Evolutionary conservation across 2,329 filamentous ascomycete species (phyloP).

Genomic region (Aspergillus fischeri): DNA sequence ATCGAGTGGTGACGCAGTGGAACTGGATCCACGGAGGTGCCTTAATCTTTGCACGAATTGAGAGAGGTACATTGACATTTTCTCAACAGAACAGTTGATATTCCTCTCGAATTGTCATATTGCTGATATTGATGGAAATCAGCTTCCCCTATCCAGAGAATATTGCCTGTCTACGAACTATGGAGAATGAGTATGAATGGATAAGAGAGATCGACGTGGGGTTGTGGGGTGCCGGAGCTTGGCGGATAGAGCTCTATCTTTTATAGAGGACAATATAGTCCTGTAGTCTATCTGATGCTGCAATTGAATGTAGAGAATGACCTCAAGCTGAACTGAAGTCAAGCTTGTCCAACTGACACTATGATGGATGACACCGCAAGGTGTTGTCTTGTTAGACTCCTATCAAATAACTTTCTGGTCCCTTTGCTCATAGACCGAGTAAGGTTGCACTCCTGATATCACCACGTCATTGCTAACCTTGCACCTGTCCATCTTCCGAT

Average conservation of each 20-base stretch:
- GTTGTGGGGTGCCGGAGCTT: not conserved
- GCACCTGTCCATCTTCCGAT: not conserved
- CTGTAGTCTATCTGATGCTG: not conserved
- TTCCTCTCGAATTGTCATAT: too few relatives aligned
- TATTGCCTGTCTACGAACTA: not conserved
- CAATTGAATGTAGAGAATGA: not conserved
- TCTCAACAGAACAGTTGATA: not conserved
- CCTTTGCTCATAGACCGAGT: not conserved
- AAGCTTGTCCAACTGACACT: not conserved
- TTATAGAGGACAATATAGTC: too few relatives aligned
- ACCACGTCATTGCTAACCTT: constrained; percentile 13
- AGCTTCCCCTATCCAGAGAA: not conserved
- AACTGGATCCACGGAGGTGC: not conserved
- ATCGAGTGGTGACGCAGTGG: constrained; percentile 11
- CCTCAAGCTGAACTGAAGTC: too few relatives aligned
- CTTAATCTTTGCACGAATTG: not conserved
- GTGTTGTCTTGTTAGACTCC: too few relatives aligned
- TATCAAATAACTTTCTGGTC: not conserved
- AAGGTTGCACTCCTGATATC: constrained; percentile 9
- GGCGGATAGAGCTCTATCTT: not conserved
- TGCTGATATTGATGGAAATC: not conserved
- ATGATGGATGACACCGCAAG: not conserved
- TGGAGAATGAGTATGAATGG: too few relatives aligned
- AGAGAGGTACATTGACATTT: not conserved
- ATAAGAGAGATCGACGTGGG: not conserved